Evolutionary conservation across 2,329 filamentous ascomycete genomes (phyloP), one percentile per base, ranked within the genome.

Genomic region (Paraphaeosphaeria minitans): DNA sequence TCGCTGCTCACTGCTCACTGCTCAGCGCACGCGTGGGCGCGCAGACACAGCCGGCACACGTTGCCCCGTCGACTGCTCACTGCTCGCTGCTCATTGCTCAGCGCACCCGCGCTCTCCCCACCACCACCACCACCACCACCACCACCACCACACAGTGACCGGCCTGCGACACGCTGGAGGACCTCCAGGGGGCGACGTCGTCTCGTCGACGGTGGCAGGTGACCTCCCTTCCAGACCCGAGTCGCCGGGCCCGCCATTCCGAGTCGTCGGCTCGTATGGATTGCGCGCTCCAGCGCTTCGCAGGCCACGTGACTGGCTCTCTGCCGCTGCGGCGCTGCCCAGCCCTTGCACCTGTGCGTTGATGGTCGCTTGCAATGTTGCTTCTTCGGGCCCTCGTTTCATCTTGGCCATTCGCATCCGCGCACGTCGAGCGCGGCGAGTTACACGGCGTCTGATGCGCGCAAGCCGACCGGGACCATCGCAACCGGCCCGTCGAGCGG

Each of bases 51-150:
- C 16, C 35, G 35, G 13, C 35, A 8, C 6, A 7, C 8, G n/a
- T 8, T 8, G 27, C 8, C 27, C 8, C 55, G 58, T 56, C 47
- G 51, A 57, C 57, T 59, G 37, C 14, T 19, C 14, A 7, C n/a
- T n/a, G n/a, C n/a, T n/a, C n/a, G n/a, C n/a, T n/a, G n/a, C n/a
- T n/a, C n/a, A n/a, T n/a, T n/a, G n/a, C n/a, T n/a, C n/a, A n/a
- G 3, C 48, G 55, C 57, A 45, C 48, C 61, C 55, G 55, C 53
- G 56, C 35, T 49, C 55, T 47, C 52, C n/a, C n/a, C n/a, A n/a
- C n/a, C n/a, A n/a, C n/a, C n/a, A n/a, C n/a, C n/a, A n/a, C n/a
- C n/a, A n/a, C 27, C 27, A 8, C 4, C 27, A 29, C 4, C 27
- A 29, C 27, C 41, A 63, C 48, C 41, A 27, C 24, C 24, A 6